Evolutionary conservation across 495 filamentous ascomycete species (phyloP).

Genomic region (Usnea hakonensis): DNA sequence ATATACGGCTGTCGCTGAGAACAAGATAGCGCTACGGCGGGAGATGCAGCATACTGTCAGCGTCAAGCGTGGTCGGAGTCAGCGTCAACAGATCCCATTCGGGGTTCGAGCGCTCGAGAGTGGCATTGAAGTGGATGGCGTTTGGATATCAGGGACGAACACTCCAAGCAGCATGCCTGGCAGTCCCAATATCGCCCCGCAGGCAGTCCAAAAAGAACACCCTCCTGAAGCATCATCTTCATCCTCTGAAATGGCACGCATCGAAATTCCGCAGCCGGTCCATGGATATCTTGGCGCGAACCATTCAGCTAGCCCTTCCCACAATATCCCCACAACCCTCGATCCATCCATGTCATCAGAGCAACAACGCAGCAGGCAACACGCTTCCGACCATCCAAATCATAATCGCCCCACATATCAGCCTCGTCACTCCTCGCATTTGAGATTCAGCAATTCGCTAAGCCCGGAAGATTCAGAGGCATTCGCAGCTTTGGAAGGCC

Average conservation of each 20-base stretch:
- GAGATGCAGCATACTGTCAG: slow-evolving; percentile 35
- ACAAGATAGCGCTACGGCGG: slow-evolving; percentile 47
- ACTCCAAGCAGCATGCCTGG: slow-evolving; percentile 42
- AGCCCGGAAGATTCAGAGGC: slow-evolving; percentile 2
- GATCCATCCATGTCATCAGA: slow-evolving; percentile 11
- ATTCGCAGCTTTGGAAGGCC: background rate
- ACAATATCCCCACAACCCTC: slow-evolving; percentile 13
- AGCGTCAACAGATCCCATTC: slow-evolving; percentile 72
- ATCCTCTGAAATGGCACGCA: slow-evolving; percentile 13
- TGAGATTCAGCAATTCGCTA: slow-evolving; percentile 26
- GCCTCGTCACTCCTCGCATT: slow-evolving; percentile 30
- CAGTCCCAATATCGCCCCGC: slow-evolving; percentile 17
- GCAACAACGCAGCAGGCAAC: slow-evolving; percentile 1
- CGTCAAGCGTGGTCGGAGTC: slow-evolving; percentile 32
- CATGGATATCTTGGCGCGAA: slow-evolving; percentile 20
- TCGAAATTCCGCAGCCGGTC: slow-evolving; percentile 18
- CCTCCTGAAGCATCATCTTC: slow-evolving; percentile 8
- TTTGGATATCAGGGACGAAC: slow-evolving; percentile 69
- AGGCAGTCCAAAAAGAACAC: background rate
- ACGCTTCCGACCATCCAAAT: slow-evolving; percentile 11
- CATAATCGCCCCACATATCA: slow-evolving; percentile 24
- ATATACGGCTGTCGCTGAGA: slow-evolving; percentile 57
- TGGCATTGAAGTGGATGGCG: slow-evolving; percentile 78
- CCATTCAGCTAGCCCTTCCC: slow-evolving; percentile 20
- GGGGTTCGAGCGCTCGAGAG: slow-evolving; percentile 82